Evolutionary conservation across 139 green algal species (phyloP), one percentile per base, ranked within the genome.

Genomic region (Ettlia oleoabundans): DNA sequence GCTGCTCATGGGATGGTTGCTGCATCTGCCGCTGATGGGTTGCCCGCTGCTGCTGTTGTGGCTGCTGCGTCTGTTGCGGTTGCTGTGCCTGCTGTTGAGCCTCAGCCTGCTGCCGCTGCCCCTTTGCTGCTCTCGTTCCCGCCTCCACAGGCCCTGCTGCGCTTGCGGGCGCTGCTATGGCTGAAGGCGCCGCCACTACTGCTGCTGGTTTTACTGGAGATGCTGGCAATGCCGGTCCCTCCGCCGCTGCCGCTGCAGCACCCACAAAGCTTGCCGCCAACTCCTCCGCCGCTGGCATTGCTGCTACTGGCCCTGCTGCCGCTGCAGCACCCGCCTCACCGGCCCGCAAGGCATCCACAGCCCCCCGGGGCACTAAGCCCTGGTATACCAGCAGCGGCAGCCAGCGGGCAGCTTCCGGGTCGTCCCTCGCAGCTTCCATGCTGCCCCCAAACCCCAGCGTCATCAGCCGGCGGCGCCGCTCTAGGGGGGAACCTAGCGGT

Each of bases 401-500:
- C 85, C 87, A 91, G 30, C 32, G 5, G 0, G 79, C 62, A 18
- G 67, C 30, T 65, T 58, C 52, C 33, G 81, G 51, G 70, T 85
- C 68, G 1, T 4, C 51, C 13, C 51, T 21, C 0, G 68, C 68
- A 6, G 38, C 33, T n/a, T 63, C 53, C 68, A 79, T 71, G 53
- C 67, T 68, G 78, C 38, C 40, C 0, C 68, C 64, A 58, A 90
- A 78, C 8, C 71, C 62, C 2, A 94, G 38, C 0, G 86, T 89
- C 33, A 65, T 80, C 33, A 89, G 65, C 10, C 91, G 74, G 41
- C 84, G 82, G 58, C 84, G 51, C 10, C 94, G 83, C 86, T 97
- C 94, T 1, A 62, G 58, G 4, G 93, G 93, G 58, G 93, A 93
- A 41, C 87, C 87, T 51, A 97, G 81, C 1, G 92, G 89, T 0